These are phyloP conservation scores for Trichoderma sp. DNA, from an alignment of 2,329 filamentous ascomycete species.

Conservation along the genomic window DNA sequence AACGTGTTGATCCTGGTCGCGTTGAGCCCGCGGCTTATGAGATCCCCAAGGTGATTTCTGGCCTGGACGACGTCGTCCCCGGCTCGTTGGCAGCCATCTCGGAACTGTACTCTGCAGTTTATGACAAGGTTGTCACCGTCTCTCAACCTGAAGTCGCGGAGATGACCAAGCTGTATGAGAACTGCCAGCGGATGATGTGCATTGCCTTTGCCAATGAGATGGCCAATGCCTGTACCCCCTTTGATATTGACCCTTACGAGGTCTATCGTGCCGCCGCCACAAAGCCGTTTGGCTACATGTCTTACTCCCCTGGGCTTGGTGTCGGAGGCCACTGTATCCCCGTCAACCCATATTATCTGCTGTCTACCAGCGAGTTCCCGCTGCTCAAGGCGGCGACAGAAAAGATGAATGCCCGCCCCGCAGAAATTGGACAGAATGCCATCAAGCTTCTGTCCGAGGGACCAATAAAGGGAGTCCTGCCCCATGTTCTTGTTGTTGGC, in stretches of 20 bases:
- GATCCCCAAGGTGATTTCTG: slow-evolving; percentile 55
- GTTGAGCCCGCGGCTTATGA: slow-evolving; percentile 36
- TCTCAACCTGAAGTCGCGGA: slow-evolving; percentile 54
- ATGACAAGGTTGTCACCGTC: slow-evolving; percentile 47
- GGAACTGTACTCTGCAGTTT: slow-evolving; percentile 45
- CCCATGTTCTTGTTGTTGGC: slow-evolving; percentile 44
- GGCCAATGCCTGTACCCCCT: slow-evolving; percentile 48
- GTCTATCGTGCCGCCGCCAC: slow-evolving; percentile 48
- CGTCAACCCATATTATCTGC: slow-evolving; percentile 53
- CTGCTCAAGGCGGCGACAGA: slow-evolving; percentile 44
- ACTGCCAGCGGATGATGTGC: slow-evolving; percentile 54
- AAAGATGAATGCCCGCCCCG: slow-evolving; percentile 43
- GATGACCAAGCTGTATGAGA: slow-evolving; percentile 58
- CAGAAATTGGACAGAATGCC: slow-evolving; percentile 36
- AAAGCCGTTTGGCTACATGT: slow-evolving; percentile 53
- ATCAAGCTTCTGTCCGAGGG: slow-evolving; percentile 31
- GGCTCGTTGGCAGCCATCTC: slow-evolving; percentile 45
- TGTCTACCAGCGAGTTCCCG: slow-evolving; percentile 47
- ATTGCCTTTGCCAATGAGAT: slow-evolving; percentile 57
- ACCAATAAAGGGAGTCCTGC: slow-evolving; percentile 17
- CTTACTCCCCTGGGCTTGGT: slow-evolving; percentile 46
- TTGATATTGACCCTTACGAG: slow-evolving; percentile 50
- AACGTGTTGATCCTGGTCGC: slow-evolving; percentile 53
- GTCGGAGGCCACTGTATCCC: slow-evolving; percentile 58
- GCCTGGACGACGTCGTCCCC: slow-evolving; percentile 45